Conservation (phyloP, 2,329 filamentous ascomycete genomes). For the Ploettnerulaceae sp. region DNA sequence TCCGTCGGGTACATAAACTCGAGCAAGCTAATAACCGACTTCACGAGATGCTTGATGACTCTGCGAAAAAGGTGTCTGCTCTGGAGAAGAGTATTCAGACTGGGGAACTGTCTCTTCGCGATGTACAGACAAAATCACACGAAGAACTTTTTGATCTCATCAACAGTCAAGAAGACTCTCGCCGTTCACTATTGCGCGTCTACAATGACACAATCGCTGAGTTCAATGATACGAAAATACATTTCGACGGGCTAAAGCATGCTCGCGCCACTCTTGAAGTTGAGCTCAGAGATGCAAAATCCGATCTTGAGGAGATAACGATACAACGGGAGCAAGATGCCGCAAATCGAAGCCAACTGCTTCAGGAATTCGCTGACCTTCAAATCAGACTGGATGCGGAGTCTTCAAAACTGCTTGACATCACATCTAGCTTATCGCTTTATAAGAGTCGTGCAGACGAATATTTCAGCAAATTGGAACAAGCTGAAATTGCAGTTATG, state of each 20-base stretch:
- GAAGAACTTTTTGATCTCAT: constrained; percentile 91
- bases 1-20: constrained; percentile 80
- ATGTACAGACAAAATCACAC: constrained; percentile 88
- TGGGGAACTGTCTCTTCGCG: constrained; percentile 81
- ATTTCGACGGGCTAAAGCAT: constrained; percentile 83
- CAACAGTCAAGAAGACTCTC: constrained; percentile 86
- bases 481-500: constrained; percentile 91
- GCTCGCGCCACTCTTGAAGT: constrained; percentile 75
- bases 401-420: constrained; percentile 76
- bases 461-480: constrained; percentile 95
- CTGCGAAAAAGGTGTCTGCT: constrained; percentile 82
- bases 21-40: constrained; percentile 88
- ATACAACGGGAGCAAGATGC: constrained; percentile 79
- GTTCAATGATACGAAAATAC: constrained; percentile 77
- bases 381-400: constrained; percentile 92
- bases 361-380: constrained; percentile 88
- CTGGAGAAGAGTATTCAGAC: constrained; percentile 82
- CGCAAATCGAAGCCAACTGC: constrained; percentile 78
- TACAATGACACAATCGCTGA: constrained; percentile 85
- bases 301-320: constrained; percentile 77
- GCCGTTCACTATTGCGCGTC: constrained; percentile 72
- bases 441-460: constrained; percentile 93
- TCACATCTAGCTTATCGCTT: constrained; percentile 74
- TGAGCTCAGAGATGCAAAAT: constrained; percentile 77
- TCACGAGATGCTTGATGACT: constrained; percentile 93